Evolutionary conservation across 148 eudicot species (phyloP), one percentile per base, ranked within the genome.

Genomic region (Chenopodium quinoa): DNA sequence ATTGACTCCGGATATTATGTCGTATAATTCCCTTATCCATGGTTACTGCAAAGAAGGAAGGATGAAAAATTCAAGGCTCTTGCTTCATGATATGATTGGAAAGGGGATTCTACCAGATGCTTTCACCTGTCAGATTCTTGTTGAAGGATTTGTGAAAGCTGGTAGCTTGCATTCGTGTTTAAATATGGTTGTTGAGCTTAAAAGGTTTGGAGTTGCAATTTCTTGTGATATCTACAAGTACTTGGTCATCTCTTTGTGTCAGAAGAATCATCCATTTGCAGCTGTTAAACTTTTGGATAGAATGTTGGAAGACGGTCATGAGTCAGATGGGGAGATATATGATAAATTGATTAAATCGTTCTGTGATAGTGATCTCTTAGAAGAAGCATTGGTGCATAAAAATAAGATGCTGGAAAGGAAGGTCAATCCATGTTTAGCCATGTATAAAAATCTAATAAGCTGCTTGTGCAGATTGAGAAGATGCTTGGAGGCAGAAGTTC

Each of bases 31-130:
- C 20, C 91, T 95, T 83, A 87, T 95, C n/a, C 83, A 62, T 82
- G 97, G 97, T 65, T 93, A 90, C 60, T 90, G 94, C 85, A 91
- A 84, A 86, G 93, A 92, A 73, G 97, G 92, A 50, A 88, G 86
- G 94, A 91, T 91, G 97, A 88, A 90, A 71, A 88, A 91, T 52
- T 84, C 97, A 25, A 86, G 93, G 88, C 71, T 81, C 27, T 27
- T 93, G 47, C 84, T 96, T 79, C 90, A 88, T 87, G 92, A 90
- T 47, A 96, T 96, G 97, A 83, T 96, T 44, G 85, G 81, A 69
- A 82, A 75, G 71, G 87, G 90, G 54, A 77, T 92, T 81, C n/a
- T 0, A 6, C 97, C 98, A 2, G 92, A 93, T 83, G 32, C 78
- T 86, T 93, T 91, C 75, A 92, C 97, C 68, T 89, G 95, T 82